Conservation (phyloP, 1,139 yeast species). For the Yamadazyma sp. region DNA sequence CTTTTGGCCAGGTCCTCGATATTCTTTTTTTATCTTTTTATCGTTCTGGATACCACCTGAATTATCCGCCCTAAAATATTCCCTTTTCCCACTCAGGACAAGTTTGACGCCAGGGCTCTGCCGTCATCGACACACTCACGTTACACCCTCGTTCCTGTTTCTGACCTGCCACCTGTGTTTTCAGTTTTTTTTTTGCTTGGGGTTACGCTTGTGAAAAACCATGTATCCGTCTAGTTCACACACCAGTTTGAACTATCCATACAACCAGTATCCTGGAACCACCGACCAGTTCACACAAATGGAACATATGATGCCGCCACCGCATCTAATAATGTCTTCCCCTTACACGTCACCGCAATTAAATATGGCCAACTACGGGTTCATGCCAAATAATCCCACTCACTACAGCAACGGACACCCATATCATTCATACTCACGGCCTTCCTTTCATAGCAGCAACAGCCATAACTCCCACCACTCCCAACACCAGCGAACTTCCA, state of each 20-base stretch:
- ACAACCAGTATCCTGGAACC: constrained; percentile 1
- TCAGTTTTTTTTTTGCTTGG: neutral
- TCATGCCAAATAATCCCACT: neutral
- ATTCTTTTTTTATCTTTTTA: too few species aligned
- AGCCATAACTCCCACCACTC: too few species aligned
- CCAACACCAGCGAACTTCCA: neutral
- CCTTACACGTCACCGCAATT: constrained; percentile 8
- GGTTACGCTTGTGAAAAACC: neutral
- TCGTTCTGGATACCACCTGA: too few species aligned
- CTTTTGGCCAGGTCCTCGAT: too few species aligned
- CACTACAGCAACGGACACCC: constrained; percentile 1
- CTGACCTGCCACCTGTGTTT: neutral
- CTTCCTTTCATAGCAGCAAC: too few species aligned
- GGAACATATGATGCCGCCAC: constrained; percentile 7
- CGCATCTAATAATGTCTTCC: constrained; percentile 3
- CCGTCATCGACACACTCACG: too few species aligned
- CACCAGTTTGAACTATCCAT: neutral
- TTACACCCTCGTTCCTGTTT: neutral
- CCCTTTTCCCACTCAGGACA: too few species aligned
- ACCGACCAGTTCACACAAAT: constrained; percentile 3
- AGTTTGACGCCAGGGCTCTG: too few species aligned
- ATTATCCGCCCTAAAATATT: too few species aligned
- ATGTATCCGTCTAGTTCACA: constrained; percentile 3
- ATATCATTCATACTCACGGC: constrained; percentile 1
- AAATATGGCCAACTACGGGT: constrained; percentile 1